Conservation (phyloP, 208 protist species). For the Trichomonas vaginalis region DNA sequence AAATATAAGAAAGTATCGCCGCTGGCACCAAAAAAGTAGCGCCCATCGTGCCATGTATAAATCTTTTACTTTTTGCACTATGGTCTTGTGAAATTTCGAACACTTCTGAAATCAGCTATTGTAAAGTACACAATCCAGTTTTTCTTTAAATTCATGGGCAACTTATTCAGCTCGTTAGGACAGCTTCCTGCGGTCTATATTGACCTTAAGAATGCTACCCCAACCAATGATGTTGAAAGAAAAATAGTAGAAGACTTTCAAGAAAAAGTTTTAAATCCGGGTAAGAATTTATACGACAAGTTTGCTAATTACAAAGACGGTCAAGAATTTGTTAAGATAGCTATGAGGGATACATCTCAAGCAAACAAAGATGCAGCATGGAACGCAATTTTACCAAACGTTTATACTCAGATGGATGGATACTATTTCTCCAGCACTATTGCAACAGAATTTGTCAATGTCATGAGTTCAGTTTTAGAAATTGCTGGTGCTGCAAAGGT, state of each 20-base stretch:
- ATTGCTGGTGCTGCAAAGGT: background rate
- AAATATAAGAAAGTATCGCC: too few species aligned
- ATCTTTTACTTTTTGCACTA: too few species aligned
- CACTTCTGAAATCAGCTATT: background rate
- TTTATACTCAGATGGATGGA: background rate
- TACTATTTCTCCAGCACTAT: background rate
- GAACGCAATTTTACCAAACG: background rate
- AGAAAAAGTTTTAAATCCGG: background rate
- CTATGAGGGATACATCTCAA: background rate
- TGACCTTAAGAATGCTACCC: background rate
- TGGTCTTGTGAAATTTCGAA: too few species aligned
- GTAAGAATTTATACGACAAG: background rate
- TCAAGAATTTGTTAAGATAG: background rate
- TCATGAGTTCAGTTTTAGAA: background rate
- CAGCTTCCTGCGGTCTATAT: background rate
- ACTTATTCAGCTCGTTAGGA: background rate
- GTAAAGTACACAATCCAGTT: background rate
- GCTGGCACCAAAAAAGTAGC: too few species aligned
- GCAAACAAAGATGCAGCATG: background rate
- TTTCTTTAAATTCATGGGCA: background rate
- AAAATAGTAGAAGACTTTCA: background rate
- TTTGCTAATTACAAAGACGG: background rate
- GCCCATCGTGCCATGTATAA: too few species aligned
- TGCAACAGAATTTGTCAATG: background rate
- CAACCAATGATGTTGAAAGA: background rate